Evolutionary conservation across 352 stramenopile genomes (phyloP), one percentile per base, ranked within the genome.

Genomic region (Pythium vanterpoolii): DNA sequence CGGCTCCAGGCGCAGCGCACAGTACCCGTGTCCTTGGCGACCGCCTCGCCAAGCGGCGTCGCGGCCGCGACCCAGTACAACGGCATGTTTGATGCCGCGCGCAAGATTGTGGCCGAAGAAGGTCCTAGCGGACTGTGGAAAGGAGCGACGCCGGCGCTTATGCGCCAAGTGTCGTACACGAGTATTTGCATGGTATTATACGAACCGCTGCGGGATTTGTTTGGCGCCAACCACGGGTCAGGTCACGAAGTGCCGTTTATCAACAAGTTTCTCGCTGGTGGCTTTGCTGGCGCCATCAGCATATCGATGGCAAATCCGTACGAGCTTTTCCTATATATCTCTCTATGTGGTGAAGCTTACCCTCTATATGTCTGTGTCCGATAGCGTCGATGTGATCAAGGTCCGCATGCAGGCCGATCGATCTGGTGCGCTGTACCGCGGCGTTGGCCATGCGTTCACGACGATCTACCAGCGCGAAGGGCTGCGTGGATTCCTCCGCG

Each of bases 131-230:
- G 76, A 44, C 73, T 93, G 39, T 96, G 83, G 83, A 93, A 92
- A 33, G 86, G 86, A 10, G 74, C 73, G 18, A 87, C 72, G 19
- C 83, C 85, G 0, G 86, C 86, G n/a, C 72, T 96, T 18, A 58
- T 92, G 60, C 81, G 86, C 26, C 86, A 96, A 64, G 82, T 96
- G 23, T 87, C 79, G 60, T 96, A 93, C 70, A 92, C 83, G 52
- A 95, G 85, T 67, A 85, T 92, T 54, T 89, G 73, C 50, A 93
- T 93, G 77, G 77, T 91, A 42, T 69, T 93, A 6, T 96, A 96
- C 67, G 80, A 93, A 55, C 86, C 85, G 9, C 55, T 96, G 50
- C 82, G 85, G 38, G 86, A 96, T 51, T 60, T 86, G 19, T 89
- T 89, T 45, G 78, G 75, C 28, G 78, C 79, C 9, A 85, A 79